Conservation (phyloP, 73 alveolate genomes). For the Diophrys sp. region DNA sequence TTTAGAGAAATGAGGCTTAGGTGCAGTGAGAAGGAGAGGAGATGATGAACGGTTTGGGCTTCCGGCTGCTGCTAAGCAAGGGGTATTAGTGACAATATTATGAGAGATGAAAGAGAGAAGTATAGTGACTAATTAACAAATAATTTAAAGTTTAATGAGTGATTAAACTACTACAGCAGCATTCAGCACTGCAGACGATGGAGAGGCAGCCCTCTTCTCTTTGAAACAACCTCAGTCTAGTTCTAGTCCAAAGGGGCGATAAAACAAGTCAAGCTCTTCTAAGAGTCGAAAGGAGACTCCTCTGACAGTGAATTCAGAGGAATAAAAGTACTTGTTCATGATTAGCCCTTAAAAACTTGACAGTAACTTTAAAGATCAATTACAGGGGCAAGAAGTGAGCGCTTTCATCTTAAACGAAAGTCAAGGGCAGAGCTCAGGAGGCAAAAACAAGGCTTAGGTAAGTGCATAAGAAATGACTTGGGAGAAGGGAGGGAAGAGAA, state of each 20-base stretch:
- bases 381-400: neutral
- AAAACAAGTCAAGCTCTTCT: neutral
- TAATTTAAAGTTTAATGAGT: neutral
- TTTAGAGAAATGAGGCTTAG: too few species aligned
- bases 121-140: too few species aligned
- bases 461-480: too few species aligned
- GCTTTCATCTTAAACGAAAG: neutral
- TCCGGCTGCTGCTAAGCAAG: too few species aligned
- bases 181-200: neutral
- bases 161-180: neutral
- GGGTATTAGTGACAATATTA: too few species aligned
- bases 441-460: too few species aligned
- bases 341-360: neutral
- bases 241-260: neutral
- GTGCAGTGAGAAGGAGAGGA: too few species aligned
- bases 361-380: too few species aligned
- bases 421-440: neutral
- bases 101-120: too few species aligned
- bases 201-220: too few species aligned
- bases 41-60: too few species aligned
- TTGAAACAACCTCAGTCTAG: neutral
- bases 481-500: constrained; percentile 2
- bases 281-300: neutral
- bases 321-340: neutral
- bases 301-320: neutral